Conservation (phyloP, 257 asterid species). For the Parsonsia alboflavescens region DNA sequence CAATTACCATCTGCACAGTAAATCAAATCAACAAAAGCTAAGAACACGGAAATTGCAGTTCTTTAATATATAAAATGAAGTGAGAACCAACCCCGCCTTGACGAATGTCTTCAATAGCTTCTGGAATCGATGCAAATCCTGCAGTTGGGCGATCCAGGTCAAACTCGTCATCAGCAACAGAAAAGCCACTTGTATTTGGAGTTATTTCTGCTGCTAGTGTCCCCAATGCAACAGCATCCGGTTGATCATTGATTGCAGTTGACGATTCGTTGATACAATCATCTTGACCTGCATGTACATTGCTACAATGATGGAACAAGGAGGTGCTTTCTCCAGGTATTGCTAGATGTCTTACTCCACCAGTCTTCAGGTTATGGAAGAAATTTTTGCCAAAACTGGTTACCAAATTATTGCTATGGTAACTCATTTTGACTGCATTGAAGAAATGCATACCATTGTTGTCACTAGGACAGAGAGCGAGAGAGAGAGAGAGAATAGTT, state of each 20-base stretch:
- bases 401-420: slow-evolving; percentile 3
- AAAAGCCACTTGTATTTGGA: slow-evolving; percentile 10
- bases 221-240: slow-evolving; percentile 14
- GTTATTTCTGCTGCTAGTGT: slow-evolving; percentile 17
- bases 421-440: slow-evolving; percentile 5
- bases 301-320: neutral
- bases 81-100: slow-evolving; percentile 21
- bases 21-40: neutral
- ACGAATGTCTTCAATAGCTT: slow-evolving; percentile 26
- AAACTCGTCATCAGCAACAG: slow-evolving; percentile 14
- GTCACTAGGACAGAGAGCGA: neutral
- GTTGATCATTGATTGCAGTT: slow-evolving; percentile 8
- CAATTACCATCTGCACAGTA: slow-evolving; percentile 23
- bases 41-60: neutral
- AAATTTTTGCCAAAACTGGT: slow-evolving; percentile 9
- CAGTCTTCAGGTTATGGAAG: slow-evolving; percentile 5
- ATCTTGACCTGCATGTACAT: slow-evolving; percentile 4
- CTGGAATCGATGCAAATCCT: slow-evolving; percentile 24
- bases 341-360: slow-evolving; percentile 3
- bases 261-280: slow-evolving; percentile 9
- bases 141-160: slow-evolving; percentile 26
- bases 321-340: neutral
- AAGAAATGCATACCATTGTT: neutral
- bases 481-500: neutral
- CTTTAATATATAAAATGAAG: neutral